Evolutionary conservation across 208 protist species (phyloP).

Genomic region (Trichomonas tenax): DNA sequence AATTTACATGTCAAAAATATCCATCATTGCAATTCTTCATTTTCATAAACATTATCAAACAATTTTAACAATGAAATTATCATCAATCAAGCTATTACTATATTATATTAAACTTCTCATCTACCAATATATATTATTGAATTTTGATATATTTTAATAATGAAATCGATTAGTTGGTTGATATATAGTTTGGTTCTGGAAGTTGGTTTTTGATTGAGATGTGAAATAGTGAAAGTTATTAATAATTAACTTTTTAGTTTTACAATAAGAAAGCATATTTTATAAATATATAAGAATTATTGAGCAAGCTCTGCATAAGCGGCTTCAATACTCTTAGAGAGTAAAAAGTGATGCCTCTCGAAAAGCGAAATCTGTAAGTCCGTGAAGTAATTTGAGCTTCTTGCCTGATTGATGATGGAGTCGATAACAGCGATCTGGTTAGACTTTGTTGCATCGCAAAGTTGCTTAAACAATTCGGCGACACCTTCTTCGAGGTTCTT

Average conservation of each 20-base stretch:
- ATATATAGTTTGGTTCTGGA: too few relatives aligned
- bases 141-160: too few relatives aligned
- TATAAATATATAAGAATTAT: not conserved
- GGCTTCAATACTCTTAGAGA: conserved; percentile 2
- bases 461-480: not conserved
- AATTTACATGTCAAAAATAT: too few relatives aligned
- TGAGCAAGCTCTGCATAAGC: conserved; percentile 2
- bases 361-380: not conserved
- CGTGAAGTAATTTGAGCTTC: not conserved
- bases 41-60: too few relatives aligned
- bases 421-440: conserved; percentile 5
- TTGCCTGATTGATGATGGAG: not conserved
- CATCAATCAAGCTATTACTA: too few relatives aligned
- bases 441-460: not conserved
- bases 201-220: too few relatives aligned
- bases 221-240: too few relatives aligned
- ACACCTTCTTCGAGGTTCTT: not conserved
- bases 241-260: not conserved
- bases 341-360: not conserved
- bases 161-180: too few relatives aligned
- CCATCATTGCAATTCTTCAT: too few relatives aligned
- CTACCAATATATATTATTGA: too few relatives aligned
- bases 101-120: too few relatives aligned
- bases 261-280: not conserved
- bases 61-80: too few relatives aligned